Conservation (phyloP, 768 basidiomycete species). For the Glaciozyma antarctica region DNA sequence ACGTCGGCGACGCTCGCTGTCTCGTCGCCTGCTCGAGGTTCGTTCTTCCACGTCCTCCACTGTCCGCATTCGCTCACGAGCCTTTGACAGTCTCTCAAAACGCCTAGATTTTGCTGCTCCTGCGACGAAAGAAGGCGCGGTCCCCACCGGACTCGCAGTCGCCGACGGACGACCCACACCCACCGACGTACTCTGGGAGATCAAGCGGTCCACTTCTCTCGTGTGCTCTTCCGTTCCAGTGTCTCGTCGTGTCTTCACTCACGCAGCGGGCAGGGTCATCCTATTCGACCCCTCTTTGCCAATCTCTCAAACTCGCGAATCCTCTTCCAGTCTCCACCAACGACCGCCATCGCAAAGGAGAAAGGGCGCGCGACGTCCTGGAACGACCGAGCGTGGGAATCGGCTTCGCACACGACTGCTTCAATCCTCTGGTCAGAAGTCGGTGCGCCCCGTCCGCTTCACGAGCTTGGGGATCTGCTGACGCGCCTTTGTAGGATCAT, state of each 20-base stretch:
- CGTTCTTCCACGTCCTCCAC: background rate
- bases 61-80: background rate
- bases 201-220: background rate
- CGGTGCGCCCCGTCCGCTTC: background rate
- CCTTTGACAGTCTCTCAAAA: background rate
- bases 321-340: background rate
- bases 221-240: background rate
- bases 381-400: background rate
- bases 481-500: background rate
- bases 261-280: too few species aligned
- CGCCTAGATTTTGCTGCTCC: conserved; percentile 4
- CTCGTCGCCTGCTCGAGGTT: conserved; percentile 6
- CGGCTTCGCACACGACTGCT: background rate
- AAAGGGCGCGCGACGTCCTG: background rate
- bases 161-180: background rate
- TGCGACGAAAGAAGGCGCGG: too few species aligned
- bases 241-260: background rate
- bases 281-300: background rate
- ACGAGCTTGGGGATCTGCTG: background rate
- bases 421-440: background rate
- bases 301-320: background rate
- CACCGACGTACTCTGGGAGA: conserved; percentile 11
- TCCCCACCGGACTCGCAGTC: too few species aligned
- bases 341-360: background rate
- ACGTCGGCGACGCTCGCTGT: conserved; percentile 4